phyloP scores from a whole-genome alignment of 163 green algal species.

The Scenedesmus sp. region DNA sequence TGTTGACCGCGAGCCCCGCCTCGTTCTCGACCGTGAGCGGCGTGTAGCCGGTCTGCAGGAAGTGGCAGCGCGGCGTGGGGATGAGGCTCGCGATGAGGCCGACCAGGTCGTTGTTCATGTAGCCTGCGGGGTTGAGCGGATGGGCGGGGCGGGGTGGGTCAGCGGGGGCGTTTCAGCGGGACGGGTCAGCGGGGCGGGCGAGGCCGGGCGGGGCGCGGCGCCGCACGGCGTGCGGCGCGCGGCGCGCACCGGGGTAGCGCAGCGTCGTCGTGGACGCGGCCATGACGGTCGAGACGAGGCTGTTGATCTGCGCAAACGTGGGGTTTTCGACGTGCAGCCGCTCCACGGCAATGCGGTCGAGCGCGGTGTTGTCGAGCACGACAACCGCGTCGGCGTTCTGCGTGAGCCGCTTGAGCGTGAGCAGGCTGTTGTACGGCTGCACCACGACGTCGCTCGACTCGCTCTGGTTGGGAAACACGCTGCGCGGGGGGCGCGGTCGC shows the following conservation, averaged over 20 bases:
- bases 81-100: constrained; percentile 95
- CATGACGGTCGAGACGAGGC: constrained; percentile 98
- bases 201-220: no score
- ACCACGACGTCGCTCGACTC: constrained; percentile 97
- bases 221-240: no score
- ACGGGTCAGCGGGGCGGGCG: no score
- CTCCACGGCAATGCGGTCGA: constrained; percentile 97
- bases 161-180: no score
- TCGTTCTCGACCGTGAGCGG: constrained; percentile 81
- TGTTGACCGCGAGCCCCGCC: not conserved
- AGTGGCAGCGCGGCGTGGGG: constrained; percentile 96
- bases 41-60: constrained; percentile 98
- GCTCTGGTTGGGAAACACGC: constrained; percentile 98
- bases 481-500: constrained; percentile 47
- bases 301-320: constrained; percentile 94
- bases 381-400: constrained; percentile 93
- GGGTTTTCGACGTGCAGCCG: constrained; percentile 89
- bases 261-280: constrained; percentile 97
- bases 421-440: constrained; percentile 99
- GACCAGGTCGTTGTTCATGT: constrained; percentile 99
- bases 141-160: no score
- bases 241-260: constrained; percentile 86
- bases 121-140: constrained; percentile 84
- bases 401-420: constrained; percentile 97
- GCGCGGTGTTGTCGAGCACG: constrained; percentile 98